Conservation (phyloP, 345 rosid genomes). For the Heritiera fomes region DNA sequence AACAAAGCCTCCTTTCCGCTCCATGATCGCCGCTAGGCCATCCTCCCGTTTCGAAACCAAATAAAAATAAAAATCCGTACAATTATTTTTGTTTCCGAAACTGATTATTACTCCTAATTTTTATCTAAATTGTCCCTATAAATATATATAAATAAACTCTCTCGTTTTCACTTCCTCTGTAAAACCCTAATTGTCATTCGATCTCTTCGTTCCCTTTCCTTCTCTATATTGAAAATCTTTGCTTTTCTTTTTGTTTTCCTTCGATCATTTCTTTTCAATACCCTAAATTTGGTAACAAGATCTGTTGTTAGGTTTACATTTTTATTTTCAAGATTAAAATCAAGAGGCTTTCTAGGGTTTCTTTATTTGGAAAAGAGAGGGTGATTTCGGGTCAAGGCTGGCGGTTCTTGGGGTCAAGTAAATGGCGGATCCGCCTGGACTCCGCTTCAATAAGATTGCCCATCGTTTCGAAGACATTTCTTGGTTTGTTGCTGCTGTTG, state of each 20-base stretch:
- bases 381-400: conserved; percentile 36
- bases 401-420: conserved; percentile 39
- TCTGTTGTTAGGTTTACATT: not conserved
- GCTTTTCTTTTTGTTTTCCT: not conserved
- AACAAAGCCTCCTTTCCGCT: not conserved
- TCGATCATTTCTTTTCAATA: not conserved
- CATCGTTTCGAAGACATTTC: not conserved
- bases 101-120: not conserved
- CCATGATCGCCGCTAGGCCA: not conserved
- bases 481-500: not conserved
- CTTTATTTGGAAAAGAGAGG: conserved; percentile 17
- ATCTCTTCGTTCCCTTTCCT: not conserved
- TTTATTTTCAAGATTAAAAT: not conserved
- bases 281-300: conserved; percentile 26
- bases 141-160: not conserved
- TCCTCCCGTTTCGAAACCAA: too few relatives aligned
- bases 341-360: conserved; percentile 30
- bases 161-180: conserved; percentile 25
- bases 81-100: too few relatives aligned
- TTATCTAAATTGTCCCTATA: not conserved
- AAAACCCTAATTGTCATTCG: conserved; percentile 44
- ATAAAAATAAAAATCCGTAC: too few relatives aligned
- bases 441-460: conserved; percentile 40
- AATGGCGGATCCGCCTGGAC: conserved; percentile 72
- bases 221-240: not conserved